Conservation (phyloP, 768 basidiomycete species). For the Mrakia blollopis region DNA sequence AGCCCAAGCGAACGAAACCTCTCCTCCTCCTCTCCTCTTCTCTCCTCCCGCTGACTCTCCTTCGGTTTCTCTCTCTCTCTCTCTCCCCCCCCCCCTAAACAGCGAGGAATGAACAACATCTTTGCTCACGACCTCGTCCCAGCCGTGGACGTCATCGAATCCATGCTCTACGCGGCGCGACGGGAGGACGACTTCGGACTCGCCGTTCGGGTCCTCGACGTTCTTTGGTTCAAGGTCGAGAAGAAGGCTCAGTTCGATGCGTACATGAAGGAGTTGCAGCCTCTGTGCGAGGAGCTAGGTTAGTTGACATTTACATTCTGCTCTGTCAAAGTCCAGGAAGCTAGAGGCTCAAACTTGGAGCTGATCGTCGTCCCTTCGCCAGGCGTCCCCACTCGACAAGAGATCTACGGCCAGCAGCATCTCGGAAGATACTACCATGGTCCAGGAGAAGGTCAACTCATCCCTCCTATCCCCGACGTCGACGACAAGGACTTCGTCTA, state of each 20-base stretch:
- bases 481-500: not conserved
- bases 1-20: not conserved
- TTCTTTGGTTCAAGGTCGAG: slow-evolving; percentile 94
- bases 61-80: not conserved
- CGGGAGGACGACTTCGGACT: slow-evolving; percentile 96
- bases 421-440: slow-evolving; percentile 8
- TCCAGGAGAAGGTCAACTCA: not conserved
- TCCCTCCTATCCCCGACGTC: not conserved
- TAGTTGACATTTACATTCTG: too few species aligned
- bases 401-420: slow-evolving; percentile 13
- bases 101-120: slow-evolving; percentile 98
- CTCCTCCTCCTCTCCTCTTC: not conserved
- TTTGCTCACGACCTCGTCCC: slow-evolving; percentile 97
- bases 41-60: not conserved
- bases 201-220: slow-evolving; percentile 92
- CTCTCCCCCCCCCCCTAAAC: slow-evolving; percentile 43
- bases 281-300: slow-evolving; percentile 89
- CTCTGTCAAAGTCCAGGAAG: not conserved
- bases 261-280: slow-evolving; percentile 85
- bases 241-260: slow-evolving; percentile 90
- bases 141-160: slow-evolving; percentile 72
- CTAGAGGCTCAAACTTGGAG: not conserved
- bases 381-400: not conserved
- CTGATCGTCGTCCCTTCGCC: not conserved
- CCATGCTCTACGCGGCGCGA: slow-evolving; percentile 79